Evolutionary conservation across 2,329 filamentous ascomycete species (phyloP).

Genomic region (Ilyonectria sp.): DNA sequence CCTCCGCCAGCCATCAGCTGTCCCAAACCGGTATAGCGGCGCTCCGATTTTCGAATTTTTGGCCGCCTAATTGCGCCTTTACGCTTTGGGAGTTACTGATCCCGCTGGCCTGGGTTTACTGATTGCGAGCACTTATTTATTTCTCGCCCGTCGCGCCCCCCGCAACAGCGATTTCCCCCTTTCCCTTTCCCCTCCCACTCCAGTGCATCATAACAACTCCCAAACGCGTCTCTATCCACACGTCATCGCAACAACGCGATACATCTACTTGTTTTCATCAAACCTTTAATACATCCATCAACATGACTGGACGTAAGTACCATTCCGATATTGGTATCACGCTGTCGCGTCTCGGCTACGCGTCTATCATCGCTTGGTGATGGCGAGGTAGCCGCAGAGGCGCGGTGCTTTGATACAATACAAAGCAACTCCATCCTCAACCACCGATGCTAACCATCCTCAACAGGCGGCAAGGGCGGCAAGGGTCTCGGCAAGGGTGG

Average conservation of each 20-base stretch:
- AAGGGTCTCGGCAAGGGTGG: constrained; percentile 99
- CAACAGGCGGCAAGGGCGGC: constrained; percentile 89
- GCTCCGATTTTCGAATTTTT: constrained; percentile 25
- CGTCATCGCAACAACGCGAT: constrained; percentile 48
- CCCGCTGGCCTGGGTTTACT: constrained; percentile 44
- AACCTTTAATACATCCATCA: constrained; percentile 59
- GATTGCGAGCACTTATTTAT: constrained; percentile 59
- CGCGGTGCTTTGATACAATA: background rate
- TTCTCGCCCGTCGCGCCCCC: constrained; percentile 46
- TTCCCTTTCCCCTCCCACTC: constrained; percentile 38
- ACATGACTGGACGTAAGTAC: constrained; percentile 83
- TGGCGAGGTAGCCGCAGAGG: constrained; percentile 3
- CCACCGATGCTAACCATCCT: constrained; percentile 60
- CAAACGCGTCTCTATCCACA: constrained; percentile 45
- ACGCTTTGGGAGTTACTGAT: constrained; percentile 45
- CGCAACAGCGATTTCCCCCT: constrained; percentile 43
- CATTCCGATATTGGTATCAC: constrained; percentile 31
- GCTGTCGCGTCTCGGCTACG: constrained; percentile 8
- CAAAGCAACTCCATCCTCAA: constrained; percentile 4
- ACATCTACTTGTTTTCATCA: constrained; percentile 48
- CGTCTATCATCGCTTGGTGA: background rate
- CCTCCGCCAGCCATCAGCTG: background rate
- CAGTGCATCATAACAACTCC: constrained; percentile 24
- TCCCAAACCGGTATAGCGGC: constrained; percentile 25
- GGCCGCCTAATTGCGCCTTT: constrained; percentile 20